Conservation (phyloP, 2,329 filamentous ascomycete genomes). For the Aspergillus ochraceoroseus region DNA sequence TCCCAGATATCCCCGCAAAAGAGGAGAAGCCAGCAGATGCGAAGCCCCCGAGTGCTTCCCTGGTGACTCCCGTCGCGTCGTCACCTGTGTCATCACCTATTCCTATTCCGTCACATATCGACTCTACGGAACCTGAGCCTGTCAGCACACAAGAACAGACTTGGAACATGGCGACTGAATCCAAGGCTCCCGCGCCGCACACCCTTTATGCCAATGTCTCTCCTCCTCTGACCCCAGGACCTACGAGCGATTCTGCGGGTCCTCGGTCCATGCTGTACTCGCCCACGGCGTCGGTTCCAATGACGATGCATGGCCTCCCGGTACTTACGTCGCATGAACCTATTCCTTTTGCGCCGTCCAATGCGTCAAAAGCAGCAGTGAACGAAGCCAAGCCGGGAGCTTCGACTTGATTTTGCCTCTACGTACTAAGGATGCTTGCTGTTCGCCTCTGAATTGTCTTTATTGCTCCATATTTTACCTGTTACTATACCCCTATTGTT, state of each 20-base stretch:
- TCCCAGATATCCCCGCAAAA: background rate
- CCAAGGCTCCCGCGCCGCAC: constrained; percentile 5
- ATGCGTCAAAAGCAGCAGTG: background rate
- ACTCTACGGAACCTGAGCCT: background rate
- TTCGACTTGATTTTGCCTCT: background rate
- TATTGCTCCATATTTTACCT: background rate
- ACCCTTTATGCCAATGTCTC: constrained; percentile 10
- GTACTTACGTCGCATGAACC: constrained; percentile 46
- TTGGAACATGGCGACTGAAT: constrained; percentile 1
- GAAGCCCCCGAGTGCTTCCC: background rate
- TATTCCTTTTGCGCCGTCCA: constrained; percentile 40
- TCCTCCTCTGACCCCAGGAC: constrained; percentile 28
- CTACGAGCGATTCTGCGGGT: constrained; percentile 10
- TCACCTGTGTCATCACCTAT: constrained; percentile 11
- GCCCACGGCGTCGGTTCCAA: constrained; percentile 28
- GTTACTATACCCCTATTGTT: constrained; percentile 16
- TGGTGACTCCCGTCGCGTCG: constrained; percentile 8
- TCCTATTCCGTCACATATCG: background rate
- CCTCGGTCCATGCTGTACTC: constrained; percentile 27
- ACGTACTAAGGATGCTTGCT: background rate
- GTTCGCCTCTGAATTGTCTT: background rate
- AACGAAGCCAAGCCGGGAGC: background rate
- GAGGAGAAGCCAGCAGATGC: background rate
- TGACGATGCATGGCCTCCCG: constrained; percentile 45
- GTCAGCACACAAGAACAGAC: constrained; percentile 4